Conservation (phyloP, 345 rosid species). For the Eucalyptus marginata region DNA sequence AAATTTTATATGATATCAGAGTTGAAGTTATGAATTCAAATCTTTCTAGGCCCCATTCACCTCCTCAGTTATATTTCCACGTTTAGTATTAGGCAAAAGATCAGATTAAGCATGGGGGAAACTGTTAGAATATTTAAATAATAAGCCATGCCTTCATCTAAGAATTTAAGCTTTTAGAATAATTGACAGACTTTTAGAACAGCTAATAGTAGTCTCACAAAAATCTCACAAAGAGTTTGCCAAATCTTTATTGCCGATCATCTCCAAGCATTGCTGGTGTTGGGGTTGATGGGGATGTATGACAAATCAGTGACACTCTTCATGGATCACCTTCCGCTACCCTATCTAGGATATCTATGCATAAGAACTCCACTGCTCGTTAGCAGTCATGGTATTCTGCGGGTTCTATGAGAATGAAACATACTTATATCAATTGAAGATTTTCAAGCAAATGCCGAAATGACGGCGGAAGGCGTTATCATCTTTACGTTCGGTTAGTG, state of each 20-base stretch:
- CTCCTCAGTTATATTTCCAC: no score
- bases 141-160: no score
- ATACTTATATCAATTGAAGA: neutral
- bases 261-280: neutral
- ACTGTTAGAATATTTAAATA: no score
- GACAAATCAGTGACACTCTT: neutral
- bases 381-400: neutral
- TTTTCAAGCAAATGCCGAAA: neutral
- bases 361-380: neutral
- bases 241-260: neutral
- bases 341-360: neutral
- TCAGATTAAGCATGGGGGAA: no score
- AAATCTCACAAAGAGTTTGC: neutral
- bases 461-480: neutral
- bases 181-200: fast-evolving
- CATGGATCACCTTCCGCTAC: neutral
- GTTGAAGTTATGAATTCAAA: no score
- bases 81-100: no score
- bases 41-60: no score
- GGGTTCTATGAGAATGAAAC: neutral
- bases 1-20: no score
- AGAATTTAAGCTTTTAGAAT: no score
- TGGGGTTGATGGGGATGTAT: neutral
- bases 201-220: no score
- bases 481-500: neutral